These are phyloP conservation scores for Ogataea degrootiae DNA, from an alignment of 805 yeast genomes.

Conservation along the genomic window DNA sequence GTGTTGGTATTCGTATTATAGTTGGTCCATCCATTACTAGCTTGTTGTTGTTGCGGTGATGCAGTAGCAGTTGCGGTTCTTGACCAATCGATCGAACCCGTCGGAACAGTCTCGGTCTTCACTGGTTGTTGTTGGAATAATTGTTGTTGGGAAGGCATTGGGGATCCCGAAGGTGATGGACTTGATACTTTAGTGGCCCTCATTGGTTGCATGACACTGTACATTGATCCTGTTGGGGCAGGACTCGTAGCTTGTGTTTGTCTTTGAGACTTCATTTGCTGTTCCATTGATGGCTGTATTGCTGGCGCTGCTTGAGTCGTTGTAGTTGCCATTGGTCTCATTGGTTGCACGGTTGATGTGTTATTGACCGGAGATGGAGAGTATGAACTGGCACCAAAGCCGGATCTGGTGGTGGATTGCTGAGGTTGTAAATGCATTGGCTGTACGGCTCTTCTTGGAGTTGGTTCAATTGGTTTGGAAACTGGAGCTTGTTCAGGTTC, in stretches of 20 bases:
- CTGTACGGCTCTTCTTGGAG: background rate
- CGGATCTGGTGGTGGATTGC: background rate
- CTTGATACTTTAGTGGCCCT: slow-evolving; percentile 10
- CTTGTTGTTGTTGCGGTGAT: background rate
- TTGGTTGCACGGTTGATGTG: background rate
- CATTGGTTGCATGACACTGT: slow-evolving; percentile 22
- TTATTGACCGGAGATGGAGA: background rate
- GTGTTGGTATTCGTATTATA: background rate
- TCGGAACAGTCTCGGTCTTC: background rate
- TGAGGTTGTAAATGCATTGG: slow-evolving; percentile 1
- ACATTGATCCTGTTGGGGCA: slow-evolving; percentile 1
- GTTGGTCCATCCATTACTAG: background rate
- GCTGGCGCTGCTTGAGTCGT: too few relatives aligned
- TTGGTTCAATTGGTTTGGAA: background rate
- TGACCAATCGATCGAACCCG: background rate
- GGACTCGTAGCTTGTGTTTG: background rate
- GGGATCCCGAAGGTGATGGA: slow-evolving; percentile 6
- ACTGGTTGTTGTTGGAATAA: background rate
- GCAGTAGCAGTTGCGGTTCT: background rate
- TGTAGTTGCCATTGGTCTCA: background rate
- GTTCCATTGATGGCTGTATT: too few relatives aligned
- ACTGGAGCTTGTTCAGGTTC: background rate
- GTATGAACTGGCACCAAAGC: background rate
- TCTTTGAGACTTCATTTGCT: too few relatives aligned
- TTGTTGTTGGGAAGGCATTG: slow-evolving; percentile 1